Percentiles rank a stretch among this genome's conserved stretches.
Evolutionary conservation across 73 alveolate genomes (phyloP).

Genomic region (Breviolum minutum): DNA sequence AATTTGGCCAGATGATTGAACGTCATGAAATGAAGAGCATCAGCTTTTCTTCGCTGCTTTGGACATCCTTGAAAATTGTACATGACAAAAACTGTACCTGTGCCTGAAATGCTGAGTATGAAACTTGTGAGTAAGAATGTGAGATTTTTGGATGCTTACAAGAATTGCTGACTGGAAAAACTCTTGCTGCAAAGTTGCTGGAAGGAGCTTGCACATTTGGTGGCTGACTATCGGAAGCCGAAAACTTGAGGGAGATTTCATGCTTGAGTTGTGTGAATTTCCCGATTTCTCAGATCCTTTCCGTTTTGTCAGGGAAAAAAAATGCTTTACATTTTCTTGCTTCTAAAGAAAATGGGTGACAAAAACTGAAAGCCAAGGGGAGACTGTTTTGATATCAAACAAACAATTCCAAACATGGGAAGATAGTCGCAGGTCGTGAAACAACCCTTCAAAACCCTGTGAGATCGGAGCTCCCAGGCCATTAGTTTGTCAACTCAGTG

Average conservation of each 20-base stretch:
- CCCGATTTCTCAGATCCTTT: not conserved
- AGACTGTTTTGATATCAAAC: not conserved
- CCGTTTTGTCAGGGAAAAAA: not conserved
- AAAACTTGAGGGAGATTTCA: not conserved
- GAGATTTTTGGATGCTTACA: too few relatives aligned
- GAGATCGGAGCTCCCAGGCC: conserved; percentile 14
- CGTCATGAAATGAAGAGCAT: too few relatives aligned
- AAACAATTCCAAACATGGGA: not conserved
- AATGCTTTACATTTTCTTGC: not conserved
- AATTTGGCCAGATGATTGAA: too few relatives aligned
- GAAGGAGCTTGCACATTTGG: conserved; percentile 83
- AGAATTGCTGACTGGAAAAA: too few relatives aligned
- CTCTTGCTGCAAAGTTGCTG: not conserved
- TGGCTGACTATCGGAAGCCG: conserved; percentile 84
- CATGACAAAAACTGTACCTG: too few relatives aligned
- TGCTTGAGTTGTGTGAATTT: not conserved
- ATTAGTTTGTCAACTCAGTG: conserved; percentile 59
- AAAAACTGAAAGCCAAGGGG: not conserved
- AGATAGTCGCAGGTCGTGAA: not conserved
- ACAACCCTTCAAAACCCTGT: too few relatives aligned
- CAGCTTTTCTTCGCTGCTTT: too few relatives aligned
- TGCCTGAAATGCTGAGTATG: too few relatives aligned
- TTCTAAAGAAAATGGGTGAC: too few relatives aligned
- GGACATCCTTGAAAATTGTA: too few relatives aligned
- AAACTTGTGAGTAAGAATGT: too few relatives aligned